Evolutionary conservation across 495 filamentous ascomycete species (phyloP), one percentile per base, ranked within the genome.

Genomic region (Sordaria brevicollis): DNA sequence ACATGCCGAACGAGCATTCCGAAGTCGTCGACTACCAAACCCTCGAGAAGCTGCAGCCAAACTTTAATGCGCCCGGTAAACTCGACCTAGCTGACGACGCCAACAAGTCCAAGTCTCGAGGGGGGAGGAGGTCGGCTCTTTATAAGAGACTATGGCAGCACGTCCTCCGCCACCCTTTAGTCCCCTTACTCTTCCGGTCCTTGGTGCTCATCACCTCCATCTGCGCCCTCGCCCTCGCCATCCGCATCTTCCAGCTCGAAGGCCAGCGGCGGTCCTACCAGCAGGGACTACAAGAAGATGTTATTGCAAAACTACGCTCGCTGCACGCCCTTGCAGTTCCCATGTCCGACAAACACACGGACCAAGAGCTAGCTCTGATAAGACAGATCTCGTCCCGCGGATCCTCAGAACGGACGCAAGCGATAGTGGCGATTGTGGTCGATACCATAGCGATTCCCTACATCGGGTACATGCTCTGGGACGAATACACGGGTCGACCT

Each of bases 401-500:
- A 13, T 83, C 82, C 65, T 79, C 81, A 1, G 87, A 89, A 74
- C 86, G 89, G 17, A 87, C 93, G 4, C 94, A 93, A 31, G 90
- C 92, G 11, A 86, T 91, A 65, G 93, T 99, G 83, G 95, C 95
- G 49, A 90, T 98, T 72, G 88, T 93, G 54, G 91, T 98, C 35
- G 94, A 97, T 79, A 89, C 89, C 13, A 84, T 97, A 4, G 96
- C 96, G 7, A 83, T 98, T 69, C 88, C 94, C 43, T 99, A 97
- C 78, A 86, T 95, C 37, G 76, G 92, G 66, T 98, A 97, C 78
- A 94, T 99, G 78, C 96, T 93, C 3, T 97, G 90, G 79, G 95
- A 99, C 77, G 95, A 99, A 79, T 98, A 97, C 79, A 94, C 92
- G 4, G 89, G 92, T 19, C 96, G 97, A 76, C 95, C 95, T 4